Evolutionary conservation across 192 early-diverging fungal genomes (phyloP), one percentile per base, ranked within the genome.

Genomic region (Dispira simplex): DNA sequence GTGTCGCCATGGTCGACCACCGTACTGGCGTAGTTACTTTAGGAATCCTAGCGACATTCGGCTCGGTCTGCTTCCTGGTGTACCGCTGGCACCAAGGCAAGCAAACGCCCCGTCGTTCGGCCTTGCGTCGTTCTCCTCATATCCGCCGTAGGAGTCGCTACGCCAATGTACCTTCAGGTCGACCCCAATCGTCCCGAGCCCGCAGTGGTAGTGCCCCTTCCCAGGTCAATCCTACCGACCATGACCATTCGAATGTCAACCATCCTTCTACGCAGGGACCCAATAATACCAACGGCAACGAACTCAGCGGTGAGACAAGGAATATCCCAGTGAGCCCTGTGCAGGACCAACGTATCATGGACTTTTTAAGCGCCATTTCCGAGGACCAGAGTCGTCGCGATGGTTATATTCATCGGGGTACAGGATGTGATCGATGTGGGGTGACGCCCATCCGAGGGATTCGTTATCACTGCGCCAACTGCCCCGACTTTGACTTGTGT

Each of bases 381-480:
- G 89, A 95, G 63, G 88, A 93, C 66, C 89, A 93, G 67, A 79
- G 90, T 11, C 75, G 82, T 16, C 44, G 68, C 68, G 80, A 81
- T 62, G 76, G 70, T 12, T 79, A 73, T 39, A 72, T 89, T 26
- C 83, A 85, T 65, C 80, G 90, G 39, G 90, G 92, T 14, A 90
- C 91, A n/a, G 87, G 90, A 27, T 98, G 96, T 74, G 90, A 93
- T 73, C 83, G 86, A 71, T 98, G 96, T 69, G 79, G 80, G 20
- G 79, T 81, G 27, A 79, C 85, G 26, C 96, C 96, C 1, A 88
- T 98, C 63, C 83, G 91, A 25, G 96, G 96, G 9, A 71, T 84
- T 20, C 84, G 96, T 2, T 97, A 86, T 81, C 93, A 91, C 67
- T 98, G 96, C 67, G 85, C 89, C 43, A 93, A 97, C 63, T 98